A percentile compares a stretch with the other conserved stretches of the same genome.
Evolutionary conservation across 805 yeast genomes (phyloP).

Genomic region (Saccharomycopsis javanensis): DNA sequence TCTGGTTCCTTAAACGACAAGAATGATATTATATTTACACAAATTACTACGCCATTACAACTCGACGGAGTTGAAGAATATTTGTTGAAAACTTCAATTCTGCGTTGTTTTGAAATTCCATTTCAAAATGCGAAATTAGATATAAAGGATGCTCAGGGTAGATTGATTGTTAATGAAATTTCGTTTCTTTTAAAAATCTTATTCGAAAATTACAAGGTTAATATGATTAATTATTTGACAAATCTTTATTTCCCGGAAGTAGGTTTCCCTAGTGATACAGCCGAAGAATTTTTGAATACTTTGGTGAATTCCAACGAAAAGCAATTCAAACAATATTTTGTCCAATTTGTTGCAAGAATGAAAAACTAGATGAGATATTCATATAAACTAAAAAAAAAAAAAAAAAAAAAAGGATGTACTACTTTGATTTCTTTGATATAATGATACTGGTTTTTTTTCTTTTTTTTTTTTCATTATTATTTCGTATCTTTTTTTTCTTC

Average conservation of each 20-base stretch:
- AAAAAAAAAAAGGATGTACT: too few species aligned
- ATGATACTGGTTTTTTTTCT: too few species aligned
- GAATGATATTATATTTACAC: conserved; percentile 41
- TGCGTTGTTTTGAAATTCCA: conserved; percentile 70
- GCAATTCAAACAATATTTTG: conserved; percentile 63
- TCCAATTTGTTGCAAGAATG: conserved; percentile 32
- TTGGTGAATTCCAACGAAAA: conserved; percentile 48
- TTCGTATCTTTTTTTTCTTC: not conserved
- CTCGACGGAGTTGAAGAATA: conserved; percentile 65
- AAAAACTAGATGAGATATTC: conserved; percentile 12
- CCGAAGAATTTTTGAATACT: conserved; percentile 50
- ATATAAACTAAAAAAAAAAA: too few species aligned
- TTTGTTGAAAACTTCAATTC: conserved; percentile 57
- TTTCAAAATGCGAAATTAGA: conserved; percentile 57
- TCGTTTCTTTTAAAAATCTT: conserved; percentile 59
- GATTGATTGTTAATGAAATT: conserved; percentile 66
- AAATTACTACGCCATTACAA: conserved; percentile 34
- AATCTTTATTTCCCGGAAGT: conserved; percentile 39
- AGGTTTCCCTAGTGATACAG: conserved; percentile 50
- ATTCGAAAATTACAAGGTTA: conserved; percentile 38
- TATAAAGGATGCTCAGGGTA: conserved; percentile 68
- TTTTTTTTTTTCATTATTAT: not conserved
- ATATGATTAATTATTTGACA: conserved; percentile 44
- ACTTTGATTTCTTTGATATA: not conserved
- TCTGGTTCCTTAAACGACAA: conserved; percentile 56